Base-by-base conservation (phyloP, 2,329 filamentous ascomycete genomes). In the Ilyonectria mors-panacis region DNA sequence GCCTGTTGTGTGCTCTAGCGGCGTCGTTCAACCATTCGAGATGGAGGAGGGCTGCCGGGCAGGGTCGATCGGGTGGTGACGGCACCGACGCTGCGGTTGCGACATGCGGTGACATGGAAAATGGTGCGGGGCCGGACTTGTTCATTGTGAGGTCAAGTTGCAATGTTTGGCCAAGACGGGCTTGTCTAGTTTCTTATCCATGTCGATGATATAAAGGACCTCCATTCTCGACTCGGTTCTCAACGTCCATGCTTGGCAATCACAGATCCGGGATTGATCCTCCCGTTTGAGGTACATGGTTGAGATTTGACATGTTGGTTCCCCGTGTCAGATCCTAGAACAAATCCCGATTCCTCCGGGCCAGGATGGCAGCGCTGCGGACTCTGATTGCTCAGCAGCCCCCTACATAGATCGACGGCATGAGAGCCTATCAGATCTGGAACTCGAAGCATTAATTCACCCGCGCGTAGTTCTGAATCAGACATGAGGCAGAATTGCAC, bases 31-130 rank as follows among this genome's bases (percentile, higher is more conserved):
- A 5, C 56, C 26, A 55, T 39, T 28, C 6, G n/a, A 26, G 44
- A 57, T 57, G 23, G 53, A 51, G 35, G 19, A 35, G 37, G 19
- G 8, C 13, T 51, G 30, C 7, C 17, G 33, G 57, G 67, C 65
- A 71, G 71, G 51, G 64, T 68, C 62, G 56, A 48, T 63, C 60
- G 61, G 71, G 63, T 70, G 70, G 71, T 61, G 64, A 56, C 65
- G 69, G 70, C 63, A 57, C 64, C 66, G 35, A 60, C 37, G 44
- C 69, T 45, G 50, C 48, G 48, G 30, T 10, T 35, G 45, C 42
- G 55, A 58, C 12, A n/a, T 44, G 30, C 45, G 59, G 59, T 54
- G 45, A 63, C 30, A 26, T 23, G 55, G 47, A 63, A 30, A 21
- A 35, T 45, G 56, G 26, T 59, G 54, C n/a, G 53, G 45, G 55